A percentile compares a stretch with the other conserved stretches of the same genome.
Evolutionary conservation across 768 basidiomycete species (phyloP).

Genomic region (Collybiopsis confluens): DNA sequence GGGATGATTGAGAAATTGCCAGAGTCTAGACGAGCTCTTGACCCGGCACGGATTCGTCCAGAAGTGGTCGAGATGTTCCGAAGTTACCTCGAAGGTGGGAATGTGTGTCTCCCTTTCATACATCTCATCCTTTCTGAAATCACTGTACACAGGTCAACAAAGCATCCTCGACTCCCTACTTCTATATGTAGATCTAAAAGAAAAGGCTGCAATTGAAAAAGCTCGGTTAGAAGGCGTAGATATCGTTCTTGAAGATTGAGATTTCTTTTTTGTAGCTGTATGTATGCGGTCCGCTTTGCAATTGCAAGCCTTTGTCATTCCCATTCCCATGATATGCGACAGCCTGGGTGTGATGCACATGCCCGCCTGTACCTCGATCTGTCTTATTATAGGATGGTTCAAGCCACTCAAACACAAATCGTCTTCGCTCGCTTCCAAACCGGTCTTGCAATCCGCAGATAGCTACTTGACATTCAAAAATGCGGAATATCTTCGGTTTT

Average conservation of each 20-base stretch:
- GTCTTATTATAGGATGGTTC: too few species aligned
- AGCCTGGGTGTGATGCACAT: too few species aligned
- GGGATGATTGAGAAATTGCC: constrained; percentile 49
- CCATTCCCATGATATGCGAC: too few species aligned
- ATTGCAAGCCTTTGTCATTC: too few species aligned
- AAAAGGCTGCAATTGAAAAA: constrained; percentile 38
- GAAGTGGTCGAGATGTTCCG: constrained; percentile 63
- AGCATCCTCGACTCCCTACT: constrained; percentile 54
- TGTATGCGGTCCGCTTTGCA: neutral
- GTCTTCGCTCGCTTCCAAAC: too few species aligned
- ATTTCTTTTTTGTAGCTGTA: neutral
- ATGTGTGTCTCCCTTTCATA: neutral
- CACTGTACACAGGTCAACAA: constrained; percentile 42
- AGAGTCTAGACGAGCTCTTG: neutral
- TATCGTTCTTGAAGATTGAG: constrained; percentile 40
- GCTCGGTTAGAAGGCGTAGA: constrained; percentile 53
- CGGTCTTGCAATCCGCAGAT: too few species aligned
- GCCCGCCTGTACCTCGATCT: too few species aligned
- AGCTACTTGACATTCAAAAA: too few species aligned
- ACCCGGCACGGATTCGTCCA: constrained; percentile 33
- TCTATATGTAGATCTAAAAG: constrained; percentile 43
- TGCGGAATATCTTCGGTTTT: too few species aligned
- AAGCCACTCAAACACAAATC: too few species aligned
- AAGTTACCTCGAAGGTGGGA: constrained; percentile 62
- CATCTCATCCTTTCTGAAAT: neutral